A percentile compares a stretch with the other conserved stretches of the same genome.
These are phyloP conservation scores for Xeromyces bisporus DNA, from an alignment of 495 filamentous ascomycete species.

Conservation along the genomic window DNA sequence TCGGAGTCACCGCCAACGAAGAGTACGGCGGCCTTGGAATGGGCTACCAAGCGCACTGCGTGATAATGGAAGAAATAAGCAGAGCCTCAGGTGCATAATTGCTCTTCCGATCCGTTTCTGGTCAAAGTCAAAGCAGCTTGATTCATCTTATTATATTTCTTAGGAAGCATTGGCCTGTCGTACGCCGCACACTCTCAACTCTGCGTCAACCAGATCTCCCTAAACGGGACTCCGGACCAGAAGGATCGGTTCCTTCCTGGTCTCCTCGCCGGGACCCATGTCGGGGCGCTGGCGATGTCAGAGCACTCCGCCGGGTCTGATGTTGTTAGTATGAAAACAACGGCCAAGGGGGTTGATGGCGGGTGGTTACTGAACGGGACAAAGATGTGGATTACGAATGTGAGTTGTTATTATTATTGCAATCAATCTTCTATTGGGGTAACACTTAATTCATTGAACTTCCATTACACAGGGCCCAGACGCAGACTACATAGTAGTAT, in stretches of 20 bases:
- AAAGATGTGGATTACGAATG: constrained; percentile 99
- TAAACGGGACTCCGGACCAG: constrained; percentile 69
- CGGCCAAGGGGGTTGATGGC: constrained; percentile 61
- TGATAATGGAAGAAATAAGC: constrained; percentile 85
- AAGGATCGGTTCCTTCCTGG: constrained; percentile 67
- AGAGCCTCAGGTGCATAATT: constrained; percentile 39
- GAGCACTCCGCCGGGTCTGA: constrained; percentile 84
- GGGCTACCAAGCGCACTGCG: constrained; percentile 94
- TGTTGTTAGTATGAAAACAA: constrained; percentile 89
- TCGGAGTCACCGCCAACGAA: constrained; percentile 90
- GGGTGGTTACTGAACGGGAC: constrained; percentile 77
- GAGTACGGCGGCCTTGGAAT: constrained; percentile 79
- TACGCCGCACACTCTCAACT: constrained; percentile 95
- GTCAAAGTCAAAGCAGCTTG: too few relatives aligned
- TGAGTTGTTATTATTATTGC: constrained; percentile 12
- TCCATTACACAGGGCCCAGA: constrained; percentile 52
- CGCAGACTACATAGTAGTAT: constrained; percentile 75
- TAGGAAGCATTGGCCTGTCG: constrained; percentile 73
- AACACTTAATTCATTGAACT: too few relatives aligned
- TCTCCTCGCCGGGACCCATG: constrained; percentile 61
- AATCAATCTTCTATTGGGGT: not conserved
- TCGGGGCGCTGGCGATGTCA: constrained; percentile 91
- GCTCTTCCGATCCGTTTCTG: too few relatives aligned
- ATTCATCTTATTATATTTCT: not conserved
- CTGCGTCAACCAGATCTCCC: constrained; percentile 88